Base-by-base conservation (phyloP, 2,329 filamentous ascomycete genomes). In the Botrytis fragariae region DNA sequence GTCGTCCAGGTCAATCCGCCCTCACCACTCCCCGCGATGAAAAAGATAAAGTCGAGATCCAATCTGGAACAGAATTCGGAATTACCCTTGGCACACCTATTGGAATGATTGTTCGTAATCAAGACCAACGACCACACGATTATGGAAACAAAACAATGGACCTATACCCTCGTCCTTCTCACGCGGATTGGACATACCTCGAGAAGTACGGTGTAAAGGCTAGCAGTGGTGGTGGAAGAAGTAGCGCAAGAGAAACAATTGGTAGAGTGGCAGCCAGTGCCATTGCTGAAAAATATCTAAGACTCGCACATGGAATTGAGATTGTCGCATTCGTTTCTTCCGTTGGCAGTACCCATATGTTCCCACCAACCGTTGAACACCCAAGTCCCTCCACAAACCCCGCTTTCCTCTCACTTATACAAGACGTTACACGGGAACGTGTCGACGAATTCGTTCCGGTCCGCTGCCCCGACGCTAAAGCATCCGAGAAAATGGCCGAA, bases 151-250 rank as follows among this genome's bases (percentile, higher is more conserved):
- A 90, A 81, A 97, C 95, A 44, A 98, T 98, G 89, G 93, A 98
- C 83, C 85, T 90, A 75, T 98, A 92, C 87, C 96, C 96, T 7
- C 89, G 96, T 69, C 96, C 95, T 51, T 94, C 91, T 81, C 96
- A 98, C 84, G 95, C 96, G 74, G 95, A 98, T 84, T 98, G 92
- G 89, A 98, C 96, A 74, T 98, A 98, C 84, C 87, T 97, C 75
- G 93, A 97, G 83, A 98, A 98, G 85, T 99, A 99, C 83, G 95
- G 95, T 73, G 91, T 97, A 78, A 97, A 97, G 86, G 94, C 96
- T 54, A 93, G 90, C 82, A 94, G 91, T 75, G 95, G 96, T 74
- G 95, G 96, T 78, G 95, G 96, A 71, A 89, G 96, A 75, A 95
- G 92, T 82, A 95, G 92, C 82, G 96, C 96, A n/a, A 87, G 95